Conservation (phyloP, 768 basidiomycete genomes). For the Neoboletus subvelutipes region DNA sequence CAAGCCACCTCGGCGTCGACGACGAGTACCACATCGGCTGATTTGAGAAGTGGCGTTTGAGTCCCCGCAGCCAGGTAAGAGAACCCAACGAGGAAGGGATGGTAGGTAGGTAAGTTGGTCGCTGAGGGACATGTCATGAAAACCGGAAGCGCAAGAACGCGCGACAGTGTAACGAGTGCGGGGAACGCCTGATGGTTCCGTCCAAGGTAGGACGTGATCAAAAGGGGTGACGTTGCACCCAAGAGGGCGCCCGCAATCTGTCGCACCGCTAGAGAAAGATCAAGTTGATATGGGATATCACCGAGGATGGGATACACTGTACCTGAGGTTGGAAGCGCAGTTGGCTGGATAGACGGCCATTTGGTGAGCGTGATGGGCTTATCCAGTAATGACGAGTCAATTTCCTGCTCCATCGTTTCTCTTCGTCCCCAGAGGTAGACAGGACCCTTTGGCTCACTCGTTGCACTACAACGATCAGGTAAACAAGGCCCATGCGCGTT, state of each 20-base stretch:
- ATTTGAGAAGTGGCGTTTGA: slow-evolving; percentile 46
- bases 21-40: slow-evolving; percentile 62
- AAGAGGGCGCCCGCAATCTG: slow-evolving; percentile 50
- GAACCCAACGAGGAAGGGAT: slow-evolving; percentile 52
- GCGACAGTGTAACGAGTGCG: slow-evolving; percentile 48
- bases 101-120: slow-evolving; percentile 55
- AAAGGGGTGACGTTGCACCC: slow-evolving; percentile 52
- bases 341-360: slow-evolving; percentile 55
- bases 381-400: slow-evolving; percentile 40
- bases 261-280: slow-evolving; percentile 25
- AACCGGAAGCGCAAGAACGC: slow-evolving; percentile 53
- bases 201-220: slow-evolving; percentile 64
- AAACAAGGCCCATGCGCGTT: background rate
- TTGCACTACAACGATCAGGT: slow-evolving; percentile 44
- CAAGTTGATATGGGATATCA: background rate
- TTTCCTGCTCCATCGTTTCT: slow-evolving; percentile 68
- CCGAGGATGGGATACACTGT: slow-evolving; percentile 5
- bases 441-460: slow-evolving; percentile 69
- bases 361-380: slow-evolving; percentile 29
- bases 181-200: slow-evolving; percentile 49
- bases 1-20: slow-evolving; percentile 69
- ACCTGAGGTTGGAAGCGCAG: slow-evolving; percentile 45
- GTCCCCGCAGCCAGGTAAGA: slow-evolving; percentile 47
- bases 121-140: slow-evolving; percentile 49
- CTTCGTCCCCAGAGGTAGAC: slow-evolving; percentile 73